phyloP scores from a whole-genome alignment of 352 stramenopile genomes.

The Albugo laibachii region DNA sequence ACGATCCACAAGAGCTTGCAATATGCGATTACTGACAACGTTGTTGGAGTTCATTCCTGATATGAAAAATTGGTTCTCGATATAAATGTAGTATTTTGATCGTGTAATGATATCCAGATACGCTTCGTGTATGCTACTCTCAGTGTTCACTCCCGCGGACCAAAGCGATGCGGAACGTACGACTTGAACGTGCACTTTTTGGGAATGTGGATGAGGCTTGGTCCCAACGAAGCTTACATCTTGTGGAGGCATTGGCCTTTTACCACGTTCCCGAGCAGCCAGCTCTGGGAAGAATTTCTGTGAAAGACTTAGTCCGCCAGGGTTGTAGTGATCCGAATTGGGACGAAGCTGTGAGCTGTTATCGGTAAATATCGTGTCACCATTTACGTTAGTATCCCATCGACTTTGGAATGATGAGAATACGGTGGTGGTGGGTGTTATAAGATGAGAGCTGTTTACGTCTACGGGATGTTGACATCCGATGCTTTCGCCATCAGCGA shows the following conservation, averaged over 20 bases:
- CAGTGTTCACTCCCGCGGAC: constrained; percentile 63
- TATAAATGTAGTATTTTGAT: constrained; percentile 77
- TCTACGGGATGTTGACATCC: not conserved
- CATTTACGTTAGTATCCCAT: not conserved
- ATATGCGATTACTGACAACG: constrained; percentile 61
- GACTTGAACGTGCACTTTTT: constrained; percentile 64
- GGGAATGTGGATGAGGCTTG: constrained; percentile 47
- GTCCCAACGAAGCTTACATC: constrained; percentile 26
- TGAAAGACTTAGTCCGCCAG: not conserved
- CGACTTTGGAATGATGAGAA: not conserved
- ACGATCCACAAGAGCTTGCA: constrained; percentile 67
- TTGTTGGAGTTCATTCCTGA: constrained; percentile 57
- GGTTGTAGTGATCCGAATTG: not conserved
- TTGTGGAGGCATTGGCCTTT: not conserved
- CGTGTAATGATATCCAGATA: constrained; percentile 71
- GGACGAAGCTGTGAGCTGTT: not conserved
- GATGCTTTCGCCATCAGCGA: not conserved
- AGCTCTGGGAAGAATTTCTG: not conserved
- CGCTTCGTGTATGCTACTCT: constrained; percentile 63
- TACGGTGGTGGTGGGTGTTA: not conserved
- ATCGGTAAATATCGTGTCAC: too few relatives aligned
- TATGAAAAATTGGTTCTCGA: constrained; percentile 89
- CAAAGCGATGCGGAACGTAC: constrained; percentile 73
- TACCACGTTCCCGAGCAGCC: not conserved
- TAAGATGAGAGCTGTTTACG: not conserved